Base-by-base conservation (phyloP, 345 rosid species). In the Linum usitatissimum region DNA sequence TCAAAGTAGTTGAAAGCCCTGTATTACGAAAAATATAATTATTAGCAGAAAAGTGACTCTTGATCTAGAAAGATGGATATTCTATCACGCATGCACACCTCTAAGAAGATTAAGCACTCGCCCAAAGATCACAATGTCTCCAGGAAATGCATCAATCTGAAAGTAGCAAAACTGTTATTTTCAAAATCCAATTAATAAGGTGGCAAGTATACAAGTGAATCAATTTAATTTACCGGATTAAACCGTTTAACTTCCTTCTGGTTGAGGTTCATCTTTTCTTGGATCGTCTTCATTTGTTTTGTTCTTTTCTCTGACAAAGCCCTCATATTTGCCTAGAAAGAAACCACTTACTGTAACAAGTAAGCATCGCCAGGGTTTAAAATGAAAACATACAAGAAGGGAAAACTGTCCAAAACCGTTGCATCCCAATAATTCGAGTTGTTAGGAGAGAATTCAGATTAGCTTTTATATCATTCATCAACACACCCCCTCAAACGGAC, bases 81-180 rank as follows among this genome's bases (percentile, higher is more conserved):
- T 63, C 61, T 45, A 15, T 15, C 76, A 64, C 28, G 28, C 28
- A 23, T 23, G 28, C 28, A 23, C 57, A 87, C 99, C 99, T 87
- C 99, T 86, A 31, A 93, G 85, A 71, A 93, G 91, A 84, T 90
- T 87, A 64, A 93, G 78, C 70, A 93, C 97, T 74, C 99, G 78
- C 28, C 83, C 62, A 84, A 93, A 89, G 68, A 93, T 93, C 42
- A 93, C 91, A 75, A 93, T 93, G 77, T 93, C 99, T 55, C 99
- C 97, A 60, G 99, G 99, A 80, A 93, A 85, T 57, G 97, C 99
- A 78, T 93, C 99, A 71, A 93, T 80, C 99, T 93, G 83, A 72
- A 67, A 67, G 38, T 34, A 40, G 15, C 31, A 48, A 64, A 40
- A 6, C 55, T 17, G 59, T 59, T 40, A 63, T 6, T 36, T 67